Evolutionary conservation across 805 yeast species (phyloP).

Genomic region (Vanderwaltozyma tropicalis): DNA sequence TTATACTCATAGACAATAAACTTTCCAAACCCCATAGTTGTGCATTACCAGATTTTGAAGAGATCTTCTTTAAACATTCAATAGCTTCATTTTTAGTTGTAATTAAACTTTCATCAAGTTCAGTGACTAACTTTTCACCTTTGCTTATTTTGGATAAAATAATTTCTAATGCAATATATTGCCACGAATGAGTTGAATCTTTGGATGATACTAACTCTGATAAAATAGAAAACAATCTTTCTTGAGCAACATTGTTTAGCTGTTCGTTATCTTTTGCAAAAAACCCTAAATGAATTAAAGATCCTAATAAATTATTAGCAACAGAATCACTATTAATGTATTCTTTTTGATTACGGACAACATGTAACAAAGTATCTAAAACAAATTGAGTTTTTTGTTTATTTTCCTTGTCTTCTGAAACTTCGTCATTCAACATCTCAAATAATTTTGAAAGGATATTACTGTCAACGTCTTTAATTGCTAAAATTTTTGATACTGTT

Average conservation of each 20-base stretch:
- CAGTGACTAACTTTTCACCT: conserved; percentile 22
- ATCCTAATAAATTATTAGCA: conserved; percentile 24
- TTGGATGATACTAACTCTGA: conserved; percentile 40
- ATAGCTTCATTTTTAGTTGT: conserved; percentile 40
- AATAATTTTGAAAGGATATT: conserved; percentile 20
- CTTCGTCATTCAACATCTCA: conserved; percentile 6
- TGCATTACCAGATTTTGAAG: conserved; percentile 15
- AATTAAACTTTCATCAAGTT: conserved; percentile 51
- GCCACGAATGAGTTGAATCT: conserved; percentile 37
- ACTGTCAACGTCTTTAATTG: conserved; percentile 7
- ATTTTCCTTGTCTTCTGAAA: conserved; percentile 4
- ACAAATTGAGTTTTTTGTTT: conserved; percentile 36
- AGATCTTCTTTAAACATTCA: conserved; percentile 36
- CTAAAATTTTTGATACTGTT: conserved; percentile 40
- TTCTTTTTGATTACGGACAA: conserved; percentile 38
- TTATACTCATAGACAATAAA: conserved; percentile 60
- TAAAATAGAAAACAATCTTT: conserved; percentile 58
- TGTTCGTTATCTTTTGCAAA: conserved; percentile 16
- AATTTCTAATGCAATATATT: conserved; percentile 39
- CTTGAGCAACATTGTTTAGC: conserved; percentile 34
- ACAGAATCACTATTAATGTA: conserved; percentile 17
- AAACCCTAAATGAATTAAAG: conserved; percentile 26
- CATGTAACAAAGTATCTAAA: conserved; percentile 45
- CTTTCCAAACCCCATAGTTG: conserved; percentile 61
- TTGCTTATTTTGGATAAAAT: conserved; percentile 21